Evolutionary conservation across 2,329 filamentous ascomycete species (phyloP), one percentile per base, ranked within the genome.

Genomic region (Beauveria sp.): DNA sequence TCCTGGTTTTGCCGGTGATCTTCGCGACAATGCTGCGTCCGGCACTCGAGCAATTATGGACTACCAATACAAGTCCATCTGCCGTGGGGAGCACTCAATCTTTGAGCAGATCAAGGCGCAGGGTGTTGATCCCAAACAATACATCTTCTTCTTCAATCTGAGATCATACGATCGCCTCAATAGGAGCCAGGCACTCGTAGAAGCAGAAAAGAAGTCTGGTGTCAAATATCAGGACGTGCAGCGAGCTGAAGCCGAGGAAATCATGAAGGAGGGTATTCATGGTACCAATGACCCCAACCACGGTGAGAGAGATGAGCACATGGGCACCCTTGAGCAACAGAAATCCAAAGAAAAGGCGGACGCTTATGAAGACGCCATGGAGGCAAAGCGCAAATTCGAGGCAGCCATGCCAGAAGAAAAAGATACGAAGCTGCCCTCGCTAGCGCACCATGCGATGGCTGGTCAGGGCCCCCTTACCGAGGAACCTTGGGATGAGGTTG

Each of bases 31-130:
- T 67, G 91, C 89, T 22, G 93, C 93, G 0, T 85, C 85, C 1
- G 93, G 93, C 10, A 98, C 93, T 0, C 78, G 91, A 54, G 93
- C 93, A 12, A 99, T 98, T 69, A 98, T 99, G 91, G 93, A 98
- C 72, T 98, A 96, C 70, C 95, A 98, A 72, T 99, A 95, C 80
- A 96, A 96, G 75, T 96, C 91, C 0, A 96, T 99, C 66, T 91
- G 89, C 70, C 88, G 95, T 50, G 95, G 95, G 6, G 88, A 96
- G 65, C 81, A 98, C 71, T 96, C 91, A 5, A 98, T 99, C 58
- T 95, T 89, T 68, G 91, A 85, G 45, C 88, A 89, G 70, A 86
- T 97, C 62, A 75, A 74, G 50, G 84, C 83, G 7, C 80, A 89
- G 65, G 92, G 90, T 1, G 84, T 95, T 1, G 87, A 97, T 67